Evolutionary conservation across 352 stramenopile species (phyloP).

Genomic region (Blastocystis sp.): DNA sequence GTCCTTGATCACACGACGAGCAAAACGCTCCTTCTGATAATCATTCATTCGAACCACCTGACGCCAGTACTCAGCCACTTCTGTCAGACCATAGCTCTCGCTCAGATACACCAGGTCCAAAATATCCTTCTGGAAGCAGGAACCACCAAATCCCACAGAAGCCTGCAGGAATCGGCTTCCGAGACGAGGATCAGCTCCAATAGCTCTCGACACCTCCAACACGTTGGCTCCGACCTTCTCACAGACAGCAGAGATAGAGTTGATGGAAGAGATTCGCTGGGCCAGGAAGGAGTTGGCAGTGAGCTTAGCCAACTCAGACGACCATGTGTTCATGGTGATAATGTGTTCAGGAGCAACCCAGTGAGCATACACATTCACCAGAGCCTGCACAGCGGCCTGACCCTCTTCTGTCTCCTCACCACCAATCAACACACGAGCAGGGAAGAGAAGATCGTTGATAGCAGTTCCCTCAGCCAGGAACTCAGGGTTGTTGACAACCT

Average conservation of each 20-base stretch:
- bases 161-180: slow-evolving; percentile 91
- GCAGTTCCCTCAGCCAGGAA: slow-evolving; percentile 98
- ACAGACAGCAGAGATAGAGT: slow-evolving; percentile 97
- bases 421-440: slow-evolving; percentile 93
- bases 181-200: slow-evolving; percentile 94
- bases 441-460: slow-evolving; percentile 86
- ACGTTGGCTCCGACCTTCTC: slow-evolving; percentile 95
- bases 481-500: slow-evolving; percentile 88
- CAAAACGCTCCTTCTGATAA: slow-evolving; percentile 98
- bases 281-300: slow-evolving; percentile 98
- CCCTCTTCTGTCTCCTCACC: slow-evolving; percentile 83
- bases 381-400: slow-evolving; percentile 76
- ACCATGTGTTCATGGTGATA: slow-evolving; percentile 98
- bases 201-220: slow-evolving; percentile 87
- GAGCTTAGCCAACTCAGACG: slow-evolving; percentile 98
- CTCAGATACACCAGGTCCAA: slow-evolving; percentile 98
- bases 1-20: slow-evolving; percentile 86
- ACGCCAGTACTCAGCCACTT: slow-evolving; percentile 97
- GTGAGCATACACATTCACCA: slow-evolving; percentile 91
- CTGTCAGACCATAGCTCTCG: slow-evolving; percentile 88
- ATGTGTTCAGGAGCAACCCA: slow-evolving; percentile 90
- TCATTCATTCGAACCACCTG: slow-evolving; percentile 98
- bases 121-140: slow-evolving; percentile 99
- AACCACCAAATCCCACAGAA: slow-evolving; percentile 95
- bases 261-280: slow-evolving; percentile 97